These are phyloP conservation scores for Clavaria fumosa DNA, from an alignment of 768 basidiomycete genomes.

Conservation along the genomic window DNA sequence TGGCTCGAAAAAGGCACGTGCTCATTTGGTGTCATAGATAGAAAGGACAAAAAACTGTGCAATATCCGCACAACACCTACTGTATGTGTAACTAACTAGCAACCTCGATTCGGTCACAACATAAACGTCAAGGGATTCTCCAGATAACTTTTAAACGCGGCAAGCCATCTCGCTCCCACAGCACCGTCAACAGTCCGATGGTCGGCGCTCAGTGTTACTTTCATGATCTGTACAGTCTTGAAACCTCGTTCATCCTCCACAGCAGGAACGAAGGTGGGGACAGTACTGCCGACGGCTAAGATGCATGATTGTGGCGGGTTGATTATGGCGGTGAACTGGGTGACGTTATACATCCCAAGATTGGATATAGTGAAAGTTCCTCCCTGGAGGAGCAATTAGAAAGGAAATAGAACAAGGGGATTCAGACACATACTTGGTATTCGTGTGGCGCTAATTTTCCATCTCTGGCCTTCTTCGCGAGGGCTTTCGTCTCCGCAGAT, in stretches of 20 bases:
- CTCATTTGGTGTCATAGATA: too few relatives aligned
- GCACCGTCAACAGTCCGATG: conserved; percentile 96
- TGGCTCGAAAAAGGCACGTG: too few relatives aligned
- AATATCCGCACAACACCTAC: too few relatives aligned
- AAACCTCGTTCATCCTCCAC: conserved; percentile 88
- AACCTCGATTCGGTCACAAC: too few relatives aligned
- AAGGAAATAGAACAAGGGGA: not conserved
- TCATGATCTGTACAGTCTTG: conserved; percentile 86
- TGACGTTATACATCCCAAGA: conserved; percentile 93
- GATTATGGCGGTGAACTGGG: conserved; percentile 97
- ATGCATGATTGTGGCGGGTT: conserved; percentile 98
- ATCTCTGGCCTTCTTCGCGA: conserved; percentile 93
- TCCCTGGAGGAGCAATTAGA: conserved; percentile 33
- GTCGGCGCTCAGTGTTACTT: conserved; percentile 88
- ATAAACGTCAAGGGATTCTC: conserved; percentile 96
- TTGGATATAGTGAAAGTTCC: conserved; percentile 99
- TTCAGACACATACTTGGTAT: conserved; percentile 57
- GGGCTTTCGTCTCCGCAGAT: conserved; percentile 79
- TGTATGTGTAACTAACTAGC: too few relatives aligned
- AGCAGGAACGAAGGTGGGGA: conserved; percentile 75
- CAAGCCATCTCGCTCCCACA: conserved; percentile 82
- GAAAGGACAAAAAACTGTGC: too few relatives aligned
- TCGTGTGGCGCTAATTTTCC: conserved; percentile 90
- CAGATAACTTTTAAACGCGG: conserved; percentile 88
- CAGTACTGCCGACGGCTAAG: conserved; percentile 82